These are phyloP conservation scores for Chiua sp. DNA, from an alignment of 1,284 basidiomycete species.

Conservation along the genomic window DNA sequence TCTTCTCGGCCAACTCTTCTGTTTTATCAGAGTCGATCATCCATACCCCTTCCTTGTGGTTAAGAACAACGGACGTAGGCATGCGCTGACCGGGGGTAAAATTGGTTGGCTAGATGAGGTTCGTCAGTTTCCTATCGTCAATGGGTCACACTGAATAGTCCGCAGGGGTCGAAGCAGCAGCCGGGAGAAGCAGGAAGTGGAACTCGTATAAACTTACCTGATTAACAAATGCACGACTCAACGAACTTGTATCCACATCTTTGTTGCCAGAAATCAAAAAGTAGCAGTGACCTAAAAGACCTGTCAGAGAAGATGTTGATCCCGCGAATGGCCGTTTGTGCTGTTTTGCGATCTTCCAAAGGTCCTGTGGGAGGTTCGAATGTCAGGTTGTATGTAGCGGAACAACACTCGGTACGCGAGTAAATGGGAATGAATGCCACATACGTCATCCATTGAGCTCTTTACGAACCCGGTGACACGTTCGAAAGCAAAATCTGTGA, in stretches of 20 bases:
- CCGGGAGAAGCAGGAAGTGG: too few species aligned
- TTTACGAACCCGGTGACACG: conserved; percentile 79
- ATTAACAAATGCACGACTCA: conserved; percentile 65
- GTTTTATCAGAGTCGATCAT: conserved; percentile 77
- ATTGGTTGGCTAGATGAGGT: conserved; percentile 49
- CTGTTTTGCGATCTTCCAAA: conserved; percentile 65
- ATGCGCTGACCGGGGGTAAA: conserved; percentile 87
- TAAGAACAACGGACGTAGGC: conserved; percentile 76
- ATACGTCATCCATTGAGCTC: conserved; percentile 80
- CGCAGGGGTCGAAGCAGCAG: too few species aligned
- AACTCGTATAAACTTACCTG: conserved; percentile 51
- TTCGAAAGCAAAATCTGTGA: conserved; percentile 92
- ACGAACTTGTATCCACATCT: conserved; percentile 58
- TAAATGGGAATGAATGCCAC: conserved; percentile 11
- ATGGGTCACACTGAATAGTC: background rate
- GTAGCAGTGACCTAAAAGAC: conserved; percentile 88
- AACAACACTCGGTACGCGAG: too few species aligned
- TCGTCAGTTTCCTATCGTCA: conserved; percentile 8
- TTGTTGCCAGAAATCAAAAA: conserved; percentile 78
- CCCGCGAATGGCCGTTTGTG: conserved; percentile 77
- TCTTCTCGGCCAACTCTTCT: conserved; percentile 60
- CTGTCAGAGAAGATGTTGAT: conserved; percentile 92
- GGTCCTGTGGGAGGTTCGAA: conserved; percentile 49
- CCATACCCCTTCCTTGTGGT: conserved; percentile 72
- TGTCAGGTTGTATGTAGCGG: too few species aligned